Base-by-base conservation (phyloP, 164 flowering plant species). In the Paratinospora sagittata region DNA sequence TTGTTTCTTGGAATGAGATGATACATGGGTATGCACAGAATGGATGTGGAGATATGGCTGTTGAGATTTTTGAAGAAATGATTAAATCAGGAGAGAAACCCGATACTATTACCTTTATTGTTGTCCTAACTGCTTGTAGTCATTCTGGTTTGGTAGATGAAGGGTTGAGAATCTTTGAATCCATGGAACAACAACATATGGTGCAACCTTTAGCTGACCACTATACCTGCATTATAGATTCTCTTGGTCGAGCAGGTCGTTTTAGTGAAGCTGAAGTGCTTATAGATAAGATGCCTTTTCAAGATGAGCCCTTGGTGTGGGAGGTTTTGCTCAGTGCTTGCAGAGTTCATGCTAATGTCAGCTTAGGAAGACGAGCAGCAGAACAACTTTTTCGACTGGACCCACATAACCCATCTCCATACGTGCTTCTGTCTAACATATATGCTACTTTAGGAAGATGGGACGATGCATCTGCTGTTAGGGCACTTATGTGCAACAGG, bases 21-120 rank as follows among this genome's bases (percentile, higher is more conserved):
- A 88, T 93, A 71, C 89, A 88, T 72, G 98, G 96, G 33, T 90
- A 86, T 84, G 97, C 96, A 26, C 96, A 88, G 72, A 87, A 83
- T 75, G 98, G 98, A 70, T 74, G 47, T 74, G 97, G 92, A 27
- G 75, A 76, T 45, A 78, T 85, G 73, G 91, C 96, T 69, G 78
- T 93, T 73, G 43, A 60, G 62, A 83, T 89, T 24, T 93, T 86
- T 70, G 69, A 76, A 61, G 74, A 80, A 62, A 85, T 93, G 96
- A 75, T 90, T 66, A 30, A 11, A 64, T 81, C 80, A 9, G 85
- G 85, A 43, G 82, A 68, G 39, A 83, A 85, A 71, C 96, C 91
- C 2, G 96, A 91, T 79, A 71, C 14, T 17, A 80, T 90, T 71
- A 91, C 98, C 14, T 89, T 90, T 74, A 75, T 88, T 45, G 81